These are phyloP conservation scores for Phymatotrichopsis omnivora DNA, from an alignment of 2,329 filamentous ascomycete genomes.

Conservation along the genomic window DNA sequence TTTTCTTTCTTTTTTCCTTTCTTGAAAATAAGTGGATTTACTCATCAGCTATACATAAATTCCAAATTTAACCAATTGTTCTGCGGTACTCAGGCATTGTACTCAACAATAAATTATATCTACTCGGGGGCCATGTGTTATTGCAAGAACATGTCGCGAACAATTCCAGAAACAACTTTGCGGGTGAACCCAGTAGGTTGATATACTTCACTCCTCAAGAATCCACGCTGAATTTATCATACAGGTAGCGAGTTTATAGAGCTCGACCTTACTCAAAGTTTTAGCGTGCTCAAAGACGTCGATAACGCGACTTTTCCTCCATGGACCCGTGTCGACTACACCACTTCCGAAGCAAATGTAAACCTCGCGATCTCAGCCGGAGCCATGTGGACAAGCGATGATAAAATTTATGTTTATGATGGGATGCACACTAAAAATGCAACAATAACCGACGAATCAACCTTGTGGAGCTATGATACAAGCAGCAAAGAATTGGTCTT, in stretches of 20 bases:
- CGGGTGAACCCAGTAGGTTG: constrained; percentile 3
- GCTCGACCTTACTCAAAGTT: neutral
- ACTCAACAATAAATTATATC: constrained; percentile 7
- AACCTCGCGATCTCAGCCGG: neutral
- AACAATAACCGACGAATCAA: neutral
- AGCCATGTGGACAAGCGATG: neutral
- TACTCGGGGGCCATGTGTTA: constrained; percentile 6
- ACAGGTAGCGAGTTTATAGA: constrained; percentile 3
- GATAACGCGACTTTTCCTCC: neutral
- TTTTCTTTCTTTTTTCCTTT: no score
- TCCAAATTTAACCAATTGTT: neutral
- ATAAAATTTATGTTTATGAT: constrained; percentile 12
- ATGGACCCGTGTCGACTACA: constrained; percentile 1
- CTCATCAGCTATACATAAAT: no score
- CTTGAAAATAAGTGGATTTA: no score
- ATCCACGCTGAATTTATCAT: neutral
- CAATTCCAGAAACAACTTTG: neutral
- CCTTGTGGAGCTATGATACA: constrained; percentile 1
- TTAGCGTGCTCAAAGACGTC: neutral
- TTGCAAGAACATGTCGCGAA: constrained; percentile 1
- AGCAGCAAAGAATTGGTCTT: neutral
- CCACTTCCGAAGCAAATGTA: neutral
- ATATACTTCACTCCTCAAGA: neutral
- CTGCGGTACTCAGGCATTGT: constrained; percentile 33
- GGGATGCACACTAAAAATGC: constrained; percentile 5